Evolutionary conservation across 2,329 filamentous ascomycete species (phyloP).

Genomic region (Stenocarpella maydis): DNA sequence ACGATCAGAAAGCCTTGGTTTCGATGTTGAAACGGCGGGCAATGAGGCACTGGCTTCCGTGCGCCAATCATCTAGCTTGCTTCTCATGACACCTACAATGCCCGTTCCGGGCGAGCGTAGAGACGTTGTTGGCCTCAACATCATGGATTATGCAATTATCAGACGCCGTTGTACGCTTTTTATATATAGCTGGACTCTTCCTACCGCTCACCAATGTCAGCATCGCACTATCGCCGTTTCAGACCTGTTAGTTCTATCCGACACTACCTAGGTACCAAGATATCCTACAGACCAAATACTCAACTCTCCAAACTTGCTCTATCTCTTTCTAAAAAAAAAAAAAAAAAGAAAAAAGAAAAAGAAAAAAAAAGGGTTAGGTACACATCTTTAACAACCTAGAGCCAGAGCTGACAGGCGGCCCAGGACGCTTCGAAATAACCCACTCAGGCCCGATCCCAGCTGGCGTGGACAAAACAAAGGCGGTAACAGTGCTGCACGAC

Average conservation of each 20-base stretch:
- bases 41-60: neutral
- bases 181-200: too few relatives aligned
- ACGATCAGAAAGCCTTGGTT: neutral
- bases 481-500: conserved; percentile 13
- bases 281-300: neutral
- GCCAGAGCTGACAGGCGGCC: neutral
- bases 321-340: too few relatives aligned
- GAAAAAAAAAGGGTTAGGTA: neutral
- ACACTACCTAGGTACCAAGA: neutral
- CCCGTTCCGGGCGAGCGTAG: neutral
- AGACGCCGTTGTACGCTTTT: neutral
- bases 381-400: too few relatives aligned
- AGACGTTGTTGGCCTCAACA: neutral
- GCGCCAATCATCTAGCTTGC: conserved; percentile 5
- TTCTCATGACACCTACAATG: neutral
- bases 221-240: neutral
- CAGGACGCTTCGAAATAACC: conserved; percentile 4
- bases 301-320: neutral
- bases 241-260: too few relatives aligned
- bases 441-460: conserved; percentile 11
- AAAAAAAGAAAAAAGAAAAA: too few relatives aligned
- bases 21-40: conserved; percentile 18
- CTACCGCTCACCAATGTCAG: too few relatives aligned
- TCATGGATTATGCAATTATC: neutral
- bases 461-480: conserved; percentile 17